Evolutionary conservation across 768 basidiomycete genomes (phyloP), one percentile per base, ranked within the genome.

Genomic region (Dendrothele bispora): DNA sequence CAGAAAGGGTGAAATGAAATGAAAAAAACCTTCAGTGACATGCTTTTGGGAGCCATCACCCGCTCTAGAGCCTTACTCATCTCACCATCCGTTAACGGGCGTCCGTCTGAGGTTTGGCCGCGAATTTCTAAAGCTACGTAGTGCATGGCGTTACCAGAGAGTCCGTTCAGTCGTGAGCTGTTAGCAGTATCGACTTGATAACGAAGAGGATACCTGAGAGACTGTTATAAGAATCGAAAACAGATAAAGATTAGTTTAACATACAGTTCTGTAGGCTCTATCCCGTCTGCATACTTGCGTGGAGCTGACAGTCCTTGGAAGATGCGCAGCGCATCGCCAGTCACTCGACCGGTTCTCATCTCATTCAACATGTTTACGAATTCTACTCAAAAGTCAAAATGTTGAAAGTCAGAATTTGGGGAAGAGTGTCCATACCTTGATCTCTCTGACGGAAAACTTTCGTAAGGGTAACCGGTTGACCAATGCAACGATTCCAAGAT

Each of bases 391-490:
- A 32, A 39, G 26, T 20, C 14, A 37, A 11, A 30, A 6, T 20
- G 17, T 34, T 7, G 6, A 15, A 39, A 39, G 7, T 18, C 21
- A 27, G 20, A 22, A 42, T n/a, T 7, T 8, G 24, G 25, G 5
- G 26, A 37, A 20, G 15, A 29, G 37, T 28, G 3, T 10, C 50
- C 60, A 29, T 43, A 83, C 86, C 64, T 74, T 88, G 83, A 53
- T 93, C 91, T 58, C 86, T 91, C 62, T 95, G 93, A 29, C 93
- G 75, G 70, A 94, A 95, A 6, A 95, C 93, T 49, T 79, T 80
- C 1, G 78, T 85, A 22, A 95, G 64, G 14, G 67, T 67, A 39
- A 82, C 57, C n/a, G 77, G 76, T 12, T 51, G 58, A 5, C 74
- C 77, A 21, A 95, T 78, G 53, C 88, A 86, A 22, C 65, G 60